phyloP scores from a whole-genome alignment of 1,284 basidiomycete species.

The Inonotus hispidus region DNA sequence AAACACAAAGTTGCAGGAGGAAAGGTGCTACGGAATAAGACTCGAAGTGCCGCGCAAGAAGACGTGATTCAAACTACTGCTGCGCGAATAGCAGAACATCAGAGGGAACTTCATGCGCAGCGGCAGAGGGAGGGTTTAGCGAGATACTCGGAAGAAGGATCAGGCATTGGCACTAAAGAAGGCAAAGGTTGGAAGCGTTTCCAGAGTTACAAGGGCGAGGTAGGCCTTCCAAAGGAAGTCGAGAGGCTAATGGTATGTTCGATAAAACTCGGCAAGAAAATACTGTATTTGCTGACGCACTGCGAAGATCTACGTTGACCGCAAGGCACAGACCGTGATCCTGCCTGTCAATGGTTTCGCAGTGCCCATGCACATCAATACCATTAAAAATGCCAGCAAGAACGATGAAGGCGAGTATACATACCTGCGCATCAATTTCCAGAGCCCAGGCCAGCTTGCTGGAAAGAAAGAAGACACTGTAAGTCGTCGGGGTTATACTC shows the following conservation, averaged over 20 bases:
- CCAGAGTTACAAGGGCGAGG: slow-evolving; percentile 95
- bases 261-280: not conserved
- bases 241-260: slow-evolving; percentile 67
- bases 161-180: slow-evolving; percentile 67
- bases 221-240: slow-evolving; percentile 76
- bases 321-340: slow-evolving; percentile 85
- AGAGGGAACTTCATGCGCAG: slow-evolving; percentile 76
- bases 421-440: slow-evolving; percentile 96
- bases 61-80: slow-evolving; percentile 67
- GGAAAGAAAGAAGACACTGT: slow-evolving; percentile 99
- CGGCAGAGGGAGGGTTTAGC: slow-evolving; percentile 82
- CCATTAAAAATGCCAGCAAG: slow-evolving; percentile 97
- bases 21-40: slow-evolving; percentile 82
- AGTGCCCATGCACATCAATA: slow-evolving; percentile 98
- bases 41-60: slow-evolving; percentile 72
- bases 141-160: slow-evolving; percentile 77
- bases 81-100: slow-evolving; percentile 82
- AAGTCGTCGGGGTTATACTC: slow-evolving; percentile 21
- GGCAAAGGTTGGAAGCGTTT: slow-evolving; percentile 94
- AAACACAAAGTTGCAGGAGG: slow-evolving; percentile 75
- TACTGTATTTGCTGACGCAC: slow-evolving; percentile 12
- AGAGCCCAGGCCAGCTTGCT: slow-evolving; percentile 94
- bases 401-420: slow-evolving; percentile 96
- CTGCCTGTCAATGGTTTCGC: slow-evolving; percentile 94
- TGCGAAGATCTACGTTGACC: slow-evolving; percentile 82